Percentiles rank a stretch among this genome's conserved stretches.
phyloP scores from a whole-genome alignment of 2,329 filamentous ascomycete genomes.

The Aspergillus versicolor region DNA sequence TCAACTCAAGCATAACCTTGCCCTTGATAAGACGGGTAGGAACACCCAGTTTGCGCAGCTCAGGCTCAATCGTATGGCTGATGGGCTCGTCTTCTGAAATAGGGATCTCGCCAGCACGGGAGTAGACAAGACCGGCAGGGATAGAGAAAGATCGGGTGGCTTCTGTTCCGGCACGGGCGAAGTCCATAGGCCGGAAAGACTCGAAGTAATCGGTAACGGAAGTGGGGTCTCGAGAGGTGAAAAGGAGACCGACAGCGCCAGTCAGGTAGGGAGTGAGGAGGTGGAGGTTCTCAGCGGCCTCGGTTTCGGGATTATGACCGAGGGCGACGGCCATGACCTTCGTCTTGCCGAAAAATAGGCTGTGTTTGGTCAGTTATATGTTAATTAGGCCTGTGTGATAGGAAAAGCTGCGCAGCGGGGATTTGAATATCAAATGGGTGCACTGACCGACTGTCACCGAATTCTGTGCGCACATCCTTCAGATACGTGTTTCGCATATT shows the following conservation, averaged over 20 bases:
- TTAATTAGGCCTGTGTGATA: not conserved
- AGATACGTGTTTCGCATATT: slow-evolving; percentile 98
- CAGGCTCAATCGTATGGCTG: slow-evolving; percentile 85
- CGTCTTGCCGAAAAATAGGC: slow-evolving; percentile 98
- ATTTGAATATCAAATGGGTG: not conserved
- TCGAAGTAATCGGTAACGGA: slow-evolving; percentile 72
- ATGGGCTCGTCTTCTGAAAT: slow-evolving; percentile 80
- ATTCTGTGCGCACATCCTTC: slow-evolving; percentile 82
- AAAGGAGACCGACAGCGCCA: slow-evolving; percentile 85
- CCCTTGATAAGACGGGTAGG: slow-evolving; percentile 87
- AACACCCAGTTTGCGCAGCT: slow-evolving; percentile 82
- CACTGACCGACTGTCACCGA: slow-evolving; percentile 76
- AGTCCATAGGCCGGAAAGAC: slow-evolving; percentile 74
- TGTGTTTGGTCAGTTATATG: slow-evolving; percentile 36
- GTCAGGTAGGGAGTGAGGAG: slow-evolving; percentile 66
- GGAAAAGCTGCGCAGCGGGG: not conserved
- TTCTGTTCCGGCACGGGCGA: slow-evolving; percentile 78
- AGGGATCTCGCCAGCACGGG: slow-evolving; percentile 73
- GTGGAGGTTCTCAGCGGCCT: slow-evolving; percentile 76
- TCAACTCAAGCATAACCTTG: slow-evolving; percentile 71
- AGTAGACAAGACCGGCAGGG: slow-evolving; percentile 79
- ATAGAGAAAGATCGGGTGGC: slow-evolving; percentile 76
- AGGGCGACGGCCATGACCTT: slow-evolving; percentile 98
- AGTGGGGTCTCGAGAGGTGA: slow-evolving; percentile 73
- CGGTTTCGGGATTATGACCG: slow-evolving; percentile 72